Base-by-base conservation (phyloP, 164 flowering plant species). In the Macadamia tetraphylla region DNA sequence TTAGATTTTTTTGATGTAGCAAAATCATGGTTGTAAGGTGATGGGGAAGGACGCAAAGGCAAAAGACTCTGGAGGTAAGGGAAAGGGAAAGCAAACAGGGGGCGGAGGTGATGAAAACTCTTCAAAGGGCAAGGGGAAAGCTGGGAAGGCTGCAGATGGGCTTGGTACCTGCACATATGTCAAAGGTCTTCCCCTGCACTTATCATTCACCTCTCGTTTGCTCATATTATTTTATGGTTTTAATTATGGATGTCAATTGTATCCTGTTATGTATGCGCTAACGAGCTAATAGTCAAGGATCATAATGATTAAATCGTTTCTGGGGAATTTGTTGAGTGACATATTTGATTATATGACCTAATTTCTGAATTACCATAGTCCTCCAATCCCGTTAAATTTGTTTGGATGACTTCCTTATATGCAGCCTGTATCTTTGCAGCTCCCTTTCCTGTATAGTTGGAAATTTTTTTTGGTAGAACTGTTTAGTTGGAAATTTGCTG, bases 161-260 rank as follows among this genome's bases (percentile, higher is more conserved):
- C 97, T 91, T 29, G 98, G 98, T 55, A 94, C 98, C 23, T 94
- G 98, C 82, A 88, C 97, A 56, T 94, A 91, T 78, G 98, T 91
- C 66, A 94, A 87, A 84, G 98, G 98, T 94, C 3, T 66, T 66
- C 70, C 69, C 70, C 61, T 49, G 8, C 29, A 35, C 60, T 63
- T 66, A 17, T 12, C 13, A 30, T 65, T 6, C 44, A 6, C 14
- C 23, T 65, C 31, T n/a, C 32, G 2, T 44, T 46, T 23, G 40
- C 32, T 1, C 23, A 10, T 63, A 31, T 64, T 15, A 15, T 13
- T 23, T 14, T 29, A 14, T 64, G 29, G 40, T 5, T 35, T 64
- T 29, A 5, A 11, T 48, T 4, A 52, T 1, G 40, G 40, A 35
- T 49, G 0, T 9, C 15, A 7, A 12, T 32, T 15, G 14, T 31